Evolutionary conservation across 805 yeast species (phyloP), one percentile per base, ranked within the genome.

Genomic region (Starmerella cellae): DNA sequence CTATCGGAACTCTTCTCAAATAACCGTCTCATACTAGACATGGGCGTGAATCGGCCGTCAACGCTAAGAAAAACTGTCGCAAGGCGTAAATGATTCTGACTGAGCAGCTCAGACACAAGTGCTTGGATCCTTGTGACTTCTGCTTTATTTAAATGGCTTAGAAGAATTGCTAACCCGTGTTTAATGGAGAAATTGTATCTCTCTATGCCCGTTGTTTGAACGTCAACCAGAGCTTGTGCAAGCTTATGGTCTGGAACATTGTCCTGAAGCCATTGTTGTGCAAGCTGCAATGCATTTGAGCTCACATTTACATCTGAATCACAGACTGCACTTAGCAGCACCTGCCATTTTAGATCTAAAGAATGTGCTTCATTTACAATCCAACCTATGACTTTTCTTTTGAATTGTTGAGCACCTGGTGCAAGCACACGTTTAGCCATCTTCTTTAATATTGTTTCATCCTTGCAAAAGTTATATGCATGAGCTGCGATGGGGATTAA

Each of bases 381-480:
- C 6, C 36, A 9, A 0, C 27, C 22, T 8, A 44, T 22, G 3
- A 18, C 34, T 13, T 41, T 41, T 16, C 20, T 24, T 21, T 46
- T 46, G 37, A 35, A 44, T 4, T 33, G 34, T 9, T 24, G 6
- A 13, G 44, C 50, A 4, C 50, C 50, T 1, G 50, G 50, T 1
- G 33, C 47, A 3, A 24, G 36, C 8, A 39, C 16, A 10, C 50
- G 42, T 2, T 30, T 19, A 2, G 37, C 27, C 13, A 46, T 18
- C 13, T 32, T 29, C 24, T 29, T 16, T 4, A 39, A 24, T 2
- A 33, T n/a, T 3, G n/a, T 26, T 10, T 11, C 16, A 14, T 35
- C 35, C 2, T 16, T 16, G 11, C 28, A 2, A 13, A n/a, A 22
- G 13, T 9, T 5, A 31, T 22, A 35, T 10, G 26, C 23, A 8